Conservation (phyloP, 768 basidiomycete species). For the Ramaria sp. region DNA sequence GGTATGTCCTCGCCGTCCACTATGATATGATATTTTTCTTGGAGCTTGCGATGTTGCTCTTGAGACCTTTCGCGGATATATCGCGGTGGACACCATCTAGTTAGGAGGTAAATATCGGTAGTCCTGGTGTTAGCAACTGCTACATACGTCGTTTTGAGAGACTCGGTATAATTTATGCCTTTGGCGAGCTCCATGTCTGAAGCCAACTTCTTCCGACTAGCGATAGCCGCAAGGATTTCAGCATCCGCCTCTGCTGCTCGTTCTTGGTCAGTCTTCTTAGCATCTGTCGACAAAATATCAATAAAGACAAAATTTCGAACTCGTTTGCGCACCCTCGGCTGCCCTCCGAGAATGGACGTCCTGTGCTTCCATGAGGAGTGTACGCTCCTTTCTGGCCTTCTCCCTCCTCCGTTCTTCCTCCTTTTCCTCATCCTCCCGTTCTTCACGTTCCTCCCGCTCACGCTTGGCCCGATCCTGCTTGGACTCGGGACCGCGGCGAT, state of each 20-base stretch:
- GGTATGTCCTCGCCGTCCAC: conserved; percentile 93
- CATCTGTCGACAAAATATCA: conserved; percentile 36
- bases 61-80: conserved; percentile 65
- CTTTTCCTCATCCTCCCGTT: conserved; percentile 59
- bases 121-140: neutral
- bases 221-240: conserved; percentile 85
- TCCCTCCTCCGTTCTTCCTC: conserved; percentile 73
- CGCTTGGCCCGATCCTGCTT: conserved; percentile 39
- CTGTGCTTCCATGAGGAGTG: conserved; percentile 85
- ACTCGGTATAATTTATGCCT: conserved; percentile 84
- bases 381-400: conserved; percentile 72
- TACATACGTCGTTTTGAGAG: conserved; percentile 68
- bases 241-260: conserved; percentile 83
- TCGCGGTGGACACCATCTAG: conserved; percentile 80
- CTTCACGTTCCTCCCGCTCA: conserved; percentile 47
- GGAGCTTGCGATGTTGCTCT: conserved; percentile 60
- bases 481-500: conserved; percentile 40
- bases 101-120: conserved; percentile 1
- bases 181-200: conserved; percentile 90
- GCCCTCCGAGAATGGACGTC: conserved; percentile 84
- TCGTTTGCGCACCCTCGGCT: conserved; percentile 48
- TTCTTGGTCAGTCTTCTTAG: conserved; percentile 80
- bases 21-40: conserved; percentile 89
- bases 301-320: neutral
- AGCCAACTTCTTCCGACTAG: conserved; percentile 80